Percentiles rank a stretch among this genome's conserved stretches.
Conservation (phyloP, 2,329 filamentous ascomycete species). For the Pseudogymnoascus sp. region DNA sequence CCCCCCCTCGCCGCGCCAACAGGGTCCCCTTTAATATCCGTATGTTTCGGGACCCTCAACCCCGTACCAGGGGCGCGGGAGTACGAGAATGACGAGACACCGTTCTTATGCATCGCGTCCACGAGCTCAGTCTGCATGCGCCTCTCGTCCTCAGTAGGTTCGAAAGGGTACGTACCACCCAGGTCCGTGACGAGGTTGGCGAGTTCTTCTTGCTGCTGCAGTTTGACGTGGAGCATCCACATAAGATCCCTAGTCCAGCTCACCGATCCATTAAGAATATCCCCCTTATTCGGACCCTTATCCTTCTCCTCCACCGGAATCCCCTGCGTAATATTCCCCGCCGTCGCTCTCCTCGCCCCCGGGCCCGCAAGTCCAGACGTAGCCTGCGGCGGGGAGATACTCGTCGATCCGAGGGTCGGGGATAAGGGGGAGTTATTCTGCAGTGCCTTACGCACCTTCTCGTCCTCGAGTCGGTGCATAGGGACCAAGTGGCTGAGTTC, state of each 20-base stretch:
- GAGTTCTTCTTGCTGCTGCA: constrained; percentile 82
- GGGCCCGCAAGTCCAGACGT: constrained; percentile 83
- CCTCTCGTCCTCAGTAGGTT: constrained; percentile 82
- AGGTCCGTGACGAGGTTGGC: constrained; percentile 64
- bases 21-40: constrained; percentile 78
- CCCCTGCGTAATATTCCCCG: constrained; percentile 82
- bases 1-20: constrained; percentile 36
- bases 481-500: constrained; percentile 92
- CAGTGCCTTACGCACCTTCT: constrained; percentile 92
- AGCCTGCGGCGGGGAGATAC: constrained; percentile 62
- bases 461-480: constrained; percentile 84
- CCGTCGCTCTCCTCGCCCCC: constrained; percentile 66
- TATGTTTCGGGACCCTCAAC: constrained; percentile 85
- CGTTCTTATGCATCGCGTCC: constrained; percentile 75
- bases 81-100: constrained; percentile 64
- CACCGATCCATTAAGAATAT: constrained; percentile 93
- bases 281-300: constrained; percentile 97
- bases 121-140: constrained; percentile 92
- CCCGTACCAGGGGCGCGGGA: constrained; percentile 75
- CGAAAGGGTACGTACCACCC: constrained; percentile 69
- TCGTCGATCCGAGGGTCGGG: constrained; percentile 59
- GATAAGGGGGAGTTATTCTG: constrained; percentile 87
- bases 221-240: constrained; percentile 88
- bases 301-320: constrained; percentile 94
- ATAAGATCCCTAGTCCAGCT: constrained; percentile 96